Evolutionary conservation across 2,329 filamentous ascomycete genomes (phyloP).

Genomic region (Xylogone sp.): DNA sequence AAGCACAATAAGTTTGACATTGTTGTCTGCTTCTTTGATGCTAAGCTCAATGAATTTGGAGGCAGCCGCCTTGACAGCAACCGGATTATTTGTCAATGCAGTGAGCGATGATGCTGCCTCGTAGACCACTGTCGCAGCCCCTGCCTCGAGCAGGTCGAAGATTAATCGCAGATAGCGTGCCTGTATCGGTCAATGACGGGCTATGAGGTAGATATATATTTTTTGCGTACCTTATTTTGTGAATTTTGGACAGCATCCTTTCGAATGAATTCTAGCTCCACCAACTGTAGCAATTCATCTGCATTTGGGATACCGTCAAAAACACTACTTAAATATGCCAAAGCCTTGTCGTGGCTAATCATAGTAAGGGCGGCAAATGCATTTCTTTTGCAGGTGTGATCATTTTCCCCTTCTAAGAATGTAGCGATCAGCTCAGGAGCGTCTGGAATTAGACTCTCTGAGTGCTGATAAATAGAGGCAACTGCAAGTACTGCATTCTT

Average conservation of each 20-base stretch:
- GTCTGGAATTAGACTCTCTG: slow-evolving; percentile 88
- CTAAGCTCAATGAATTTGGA: slow-evolving; percentile 94
- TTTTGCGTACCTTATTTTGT: slow-evolving; percentile 78
- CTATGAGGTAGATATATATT: neutral
- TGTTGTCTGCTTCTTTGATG: slow-evolving; percentile 98
- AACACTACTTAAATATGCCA: slow-evolving; percentile 81
- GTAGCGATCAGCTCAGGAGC: slow-evolving; percentile 86
- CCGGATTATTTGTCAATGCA: slow-evolving; percentile 89
- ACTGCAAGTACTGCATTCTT: slow-evolving; percentile 98
- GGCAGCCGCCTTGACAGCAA: slow-evolving; percentile 94
- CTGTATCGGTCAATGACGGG: slow-evolving; percentile 39
- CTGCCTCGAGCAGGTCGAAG: slow-evolving; percentile 92
- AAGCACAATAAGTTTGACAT: slow-evolving; percentile 96
- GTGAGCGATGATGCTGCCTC: slow-evolving; percentile 95
- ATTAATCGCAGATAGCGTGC: slow-evolving; percentile 90
- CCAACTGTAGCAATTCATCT: slow-evolving; percentile 88
- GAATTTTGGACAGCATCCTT: slow-evolving; percentile 95
- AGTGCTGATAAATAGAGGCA: slow-evolving; percentile 87
- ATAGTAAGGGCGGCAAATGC: slow-evolving; percentile 87
- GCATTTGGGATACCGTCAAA: slow-evolving; percentile 94
- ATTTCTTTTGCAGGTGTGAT: slow-evolving; percentile 96
- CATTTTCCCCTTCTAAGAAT: slow-evolving; percentile 87
- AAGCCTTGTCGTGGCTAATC: slow-evolving; percentile 90
- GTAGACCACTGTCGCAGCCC: slow-evolving; percentile 91
- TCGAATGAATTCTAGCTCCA: slow-evolving; percentile 94